Conservation (phyloP, 148 eudicot genomes). For the Cornus controversa region DNA sequence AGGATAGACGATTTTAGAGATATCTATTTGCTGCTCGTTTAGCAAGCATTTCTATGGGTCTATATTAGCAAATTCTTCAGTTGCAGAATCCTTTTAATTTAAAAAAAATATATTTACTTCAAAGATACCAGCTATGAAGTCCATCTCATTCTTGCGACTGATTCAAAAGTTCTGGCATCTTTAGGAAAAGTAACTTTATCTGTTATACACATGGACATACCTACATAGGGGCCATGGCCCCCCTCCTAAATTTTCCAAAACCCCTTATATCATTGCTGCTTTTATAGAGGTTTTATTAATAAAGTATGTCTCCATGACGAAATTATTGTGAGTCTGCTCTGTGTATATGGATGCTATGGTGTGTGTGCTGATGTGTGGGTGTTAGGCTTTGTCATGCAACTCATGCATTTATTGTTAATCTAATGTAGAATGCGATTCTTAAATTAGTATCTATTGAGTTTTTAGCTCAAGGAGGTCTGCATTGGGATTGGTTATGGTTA, state of each 20-base stretch:
- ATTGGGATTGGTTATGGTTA: background rate
- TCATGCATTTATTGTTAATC: background rate
- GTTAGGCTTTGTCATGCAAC: too few species aligned
- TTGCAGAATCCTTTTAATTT: background rate
- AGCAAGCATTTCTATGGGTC: background rate
- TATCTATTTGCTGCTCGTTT: background rate
- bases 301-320: too few species aligned
- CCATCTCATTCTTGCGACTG: background rate
- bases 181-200: too few species aligned
- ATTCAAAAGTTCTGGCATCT: background rate
- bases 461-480: background rate
- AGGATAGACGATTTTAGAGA: background rate
- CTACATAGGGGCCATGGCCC: too few species aligned
- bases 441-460: background rate
- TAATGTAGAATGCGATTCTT: background rate
- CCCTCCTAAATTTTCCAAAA: too few species aligned
- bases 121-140: background rate
- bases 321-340: too few species aligned
- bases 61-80: background rate
- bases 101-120: background rate
- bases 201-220: too few species aligned
- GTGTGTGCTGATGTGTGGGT: too few species aligned
- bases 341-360: too few species aligned
- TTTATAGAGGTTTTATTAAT: too few species aligned
- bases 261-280: too few species aligned